phyloP scores from a whole-genome alignment of 1,284 basidiomycete genomes.

The Apiotrichum gamsii region DNA sequence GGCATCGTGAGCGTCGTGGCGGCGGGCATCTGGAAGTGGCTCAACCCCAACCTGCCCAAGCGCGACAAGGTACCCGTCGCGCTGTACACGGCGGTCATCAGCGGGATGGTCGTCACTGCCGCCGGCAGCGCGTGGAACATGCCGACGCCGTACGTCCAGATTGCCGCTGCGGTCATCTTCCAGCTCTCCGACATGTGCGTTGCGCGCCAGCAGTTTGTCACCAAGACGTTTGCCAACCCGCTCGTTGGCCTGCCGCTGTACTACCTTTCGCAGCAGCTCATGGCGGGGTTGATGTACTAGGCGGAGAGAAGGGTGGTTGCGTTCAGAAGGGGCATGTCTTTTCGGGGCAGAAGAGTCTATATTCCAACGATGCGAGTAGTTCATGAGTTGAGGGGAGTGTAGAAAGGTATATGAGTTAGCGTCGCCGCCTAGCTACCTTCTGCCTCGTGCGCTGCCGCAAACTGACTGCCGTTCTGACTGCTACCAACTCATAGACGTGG shows the following conservation, averaged over 20 bases:
- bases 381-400: too few relatives aligned
- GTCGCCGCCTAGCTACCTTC: too few relatives aligned
- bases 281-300: constrained; percentile 10
- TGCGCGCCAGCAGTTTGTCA: constrained; percentile 17
- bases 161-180: constrained; percentile 14
- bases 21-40: constrained; percentile 12
- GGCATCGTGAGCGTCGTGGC: background rate
- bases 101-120: constrained; percentile 5
- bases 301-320: too few relatives aligned
- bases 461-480: too few relatives aligned
- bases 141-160: constrained; percentile 5
- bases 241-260: constrained; percentile 16
- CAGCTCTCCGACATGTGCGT: constrained; percentile 15
- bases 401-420: too few relatives aligned
- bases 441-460: too few relatives aligned
- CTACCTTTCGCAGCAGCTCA: constrained; percentile 8
- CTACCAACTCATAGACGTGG: too few relatives aligned
- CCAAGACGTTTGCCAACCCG: background rate
- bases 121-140: constrained; percentile 7
- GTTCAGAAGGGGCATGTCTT: too few relatives aligned
- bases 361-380: too few relatives aligned
- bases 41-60: constrained; percentile 4
- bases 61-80: constrained; percentile 10
- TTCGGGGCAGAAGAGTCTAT: too few relatives aligned
- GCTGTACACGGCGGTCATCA: constrained; percentile 9